These are phyloP conservation scores for Trichoderma harzianum DNA, from an alignment of 2,329 filamentous ascomycete genomes.

Conservation along the genomic window DNA sequence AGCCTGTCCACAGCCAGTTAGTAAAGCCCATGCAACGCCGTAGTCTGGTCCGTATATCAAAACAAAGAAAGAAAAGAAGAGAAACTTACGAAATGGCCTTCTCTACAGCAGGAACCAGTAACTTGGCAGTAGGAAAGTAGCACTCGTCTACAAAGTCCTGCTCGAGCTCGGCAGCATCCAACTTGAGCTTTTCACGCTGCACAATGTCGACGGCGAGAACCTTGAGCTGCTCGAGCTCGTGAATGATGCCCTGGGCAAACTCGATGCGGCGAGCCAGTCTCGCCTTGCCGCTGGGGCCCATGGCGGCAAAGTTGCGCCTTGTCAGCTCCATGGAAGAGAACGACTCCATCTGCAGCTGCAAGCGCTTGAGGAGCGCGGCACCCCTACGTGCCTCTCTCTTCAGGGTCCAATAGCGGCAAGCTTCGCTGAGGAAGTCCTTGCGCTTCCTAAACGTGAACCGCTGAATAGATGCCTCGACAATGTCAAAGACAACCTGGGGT, in stretches of 20 bases:
- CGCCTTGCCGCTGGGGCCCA: conserved; percentile 80
- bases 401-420: conserved; percentile 95
- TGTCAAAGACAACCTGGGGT: conserved; percentile 80
- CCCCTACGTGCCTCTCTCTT: conserved; percentile 91
- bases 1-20: conserved; percentile 48
- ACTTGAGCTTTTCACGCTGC: conserved; percentile 71
- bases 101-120: conserved; percentile 74
- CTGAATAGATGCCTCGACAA: conserved; percentile 77
- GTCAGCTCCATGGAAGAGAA: conserved; percentile 98
- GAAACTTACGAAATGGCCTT: conserved; percentile 72
- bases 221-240: conserved; percentile 75
- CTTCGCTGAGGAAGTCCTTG: conserved; percentile 89
- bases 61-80: not conserved
- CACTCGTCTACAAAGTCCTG: conserved; percentile 79
- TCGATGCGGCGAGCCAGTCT: conserved; percentile 79
- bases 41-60: not conserved
- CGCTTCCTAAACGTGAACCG: conserved; percentile 78
- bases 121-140: conserved; percentile 82
- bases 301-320: conserved; percentile 88
- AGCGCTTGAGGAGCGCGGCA: conserved; percentile 83
- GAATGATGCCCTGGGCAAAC: conserved; percentile 73
- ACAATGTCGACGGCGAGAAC: conserved; percentile 67
- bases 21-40: conserved; percentile 19
- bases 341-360: conserved; percentile 92
- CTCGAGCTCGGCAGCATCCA: conserved; percentile 73